Evolutionary conservation across 495 filamentous ascomycete genomes (phyloP).

Genomic region (Podospora didyma): DNA sequence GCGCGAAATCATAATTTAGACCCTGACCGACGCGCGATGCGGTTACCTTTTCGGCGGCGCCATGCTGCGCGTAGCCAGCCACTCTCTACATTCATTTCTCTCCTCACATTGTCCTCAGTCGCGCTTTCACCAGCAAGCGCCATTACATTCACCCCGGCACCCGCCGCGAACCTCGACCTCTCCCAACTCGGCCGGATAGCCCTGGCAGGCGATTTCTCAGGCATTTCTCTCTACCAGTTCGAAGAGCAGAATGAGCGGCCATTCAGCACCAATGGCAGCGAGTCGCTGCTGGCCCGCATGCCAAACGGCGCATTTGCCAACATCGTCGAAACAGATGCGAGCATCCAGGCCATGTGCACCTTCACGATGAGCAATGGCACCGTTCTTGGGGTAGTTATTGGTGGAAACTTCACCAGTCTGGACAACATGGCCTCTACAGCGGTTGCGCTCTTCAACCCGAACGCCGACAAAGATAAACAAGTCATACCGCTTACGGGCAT

Average conservation of each 20-base stretch:
- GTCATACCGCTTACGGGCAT: constrained; percentile 72
- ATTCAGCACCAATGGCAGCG: constrained; percentile 67
- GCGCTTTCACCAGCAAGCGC: constrained; percentile 48
- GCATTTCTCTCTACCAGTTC: constrained; percentile 86
- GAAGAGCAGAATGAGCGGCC: constrained; percentile 68
- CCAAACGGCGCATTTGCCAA: constrained; percentile 81
- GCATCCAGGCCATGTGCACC: constrained; percentile 82
- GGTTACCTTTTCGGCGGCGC: constrained; percentile 31
- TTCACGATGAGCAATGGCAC: constrained; percentile 66
- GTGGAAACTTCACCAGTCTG: constrained; percentile 97
- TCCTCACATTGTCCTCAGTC: constrained; percentile 38
- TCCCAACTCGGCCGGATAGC: constrained; percentile 77
- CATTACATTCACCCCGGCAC: constrained; percentile 65
- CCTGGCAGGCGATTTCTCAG: constrained; percentile 84
- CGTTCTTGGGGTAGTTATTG: constrained; percentile 72
- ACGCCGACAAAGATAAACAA: constrained; percentile 59
- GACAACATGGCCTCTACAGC: constrained; percentile 65
- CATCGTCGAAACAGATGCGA: constrained; percentile 70
- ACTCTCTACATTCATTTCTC: constrained; percentile 20
- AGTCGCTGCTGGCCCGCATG: constrained; percentile 74
- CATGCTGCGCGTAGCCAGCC: constrained; percentile 29
- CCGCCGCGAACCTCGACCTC: constrained; percentile 77
- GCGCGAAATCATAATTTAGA: constrained; percentile 2
- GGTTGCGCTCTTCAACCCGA: constrained; percentile 74
- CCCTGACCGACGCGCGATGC: constrained; percentile 32